These are phyloP conservation scores for Malus hybrid DNA, from an alignment of 331 rosid genomes.

Conservation along the genomic window DNA sequence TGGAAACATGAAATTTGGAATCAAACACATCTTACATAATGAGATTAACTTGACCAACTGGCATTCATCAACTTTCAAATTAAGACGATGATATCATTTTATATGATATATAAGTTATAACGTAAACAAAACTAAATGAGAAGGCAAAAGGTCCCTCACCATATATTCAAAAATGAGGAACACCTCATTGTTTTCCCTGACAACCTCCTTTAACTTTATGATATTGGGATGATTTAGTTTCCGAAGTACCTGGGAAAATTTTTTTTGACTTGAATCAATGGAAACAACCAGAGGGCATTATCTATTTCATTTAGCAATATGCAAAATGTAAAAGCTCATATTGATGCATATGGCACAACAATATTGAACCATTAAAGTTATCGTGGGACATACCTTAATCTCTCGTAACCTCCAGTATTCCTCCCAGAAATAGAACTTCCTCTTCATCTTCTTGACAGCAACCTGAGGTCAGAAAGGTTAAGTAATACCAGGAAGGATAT, in stretches of 20 bases:
- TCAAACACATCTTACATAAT: constrained; percentile 21
- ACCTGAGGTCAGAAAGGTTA: constrained; percentile 39
- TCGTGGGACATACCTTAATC: constrained; percentile 49
- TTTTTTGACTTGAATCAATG: constrained; percentile 4
- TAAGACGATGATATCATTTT: neutral
- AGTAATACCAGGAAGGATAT: neutral
- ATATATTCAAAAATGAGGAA: constrained; percentile 78
- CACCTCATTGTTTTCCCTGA: constrained; percentile 65
- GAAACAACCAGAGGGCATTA: neutral
- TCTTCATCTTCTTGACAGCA: constrained; percentile 83
- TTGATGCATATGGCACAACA: neutral
- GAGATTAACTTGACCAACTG: neutral
- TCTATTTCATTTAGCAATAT: neutral
- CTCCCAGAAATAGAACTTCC: constrained; percentile 82
- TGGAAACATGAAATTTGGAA: constrained; percentile 28
- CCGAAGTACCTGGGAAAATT: constrained; percentile 51
- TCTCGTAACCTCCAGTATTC: constrained; percentile 71
- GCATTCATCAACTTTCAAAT: constrained; percentile 11
- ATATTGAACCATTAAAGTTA: neutral
- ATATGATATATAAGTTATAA: neutral
- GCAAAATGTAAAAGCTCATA: neutral
- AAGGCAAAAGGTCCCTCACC: constrained; percentile 35
- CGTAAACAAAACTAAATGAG: neutral
- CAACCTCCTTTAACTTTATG: constrained; percentile 72
- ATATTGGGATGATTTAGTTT: constrained; percentile 73